phyloP scores from a whole-genome alignment of 176 grass and related monocot genomes.

The Bromus sterilis region DNA sequence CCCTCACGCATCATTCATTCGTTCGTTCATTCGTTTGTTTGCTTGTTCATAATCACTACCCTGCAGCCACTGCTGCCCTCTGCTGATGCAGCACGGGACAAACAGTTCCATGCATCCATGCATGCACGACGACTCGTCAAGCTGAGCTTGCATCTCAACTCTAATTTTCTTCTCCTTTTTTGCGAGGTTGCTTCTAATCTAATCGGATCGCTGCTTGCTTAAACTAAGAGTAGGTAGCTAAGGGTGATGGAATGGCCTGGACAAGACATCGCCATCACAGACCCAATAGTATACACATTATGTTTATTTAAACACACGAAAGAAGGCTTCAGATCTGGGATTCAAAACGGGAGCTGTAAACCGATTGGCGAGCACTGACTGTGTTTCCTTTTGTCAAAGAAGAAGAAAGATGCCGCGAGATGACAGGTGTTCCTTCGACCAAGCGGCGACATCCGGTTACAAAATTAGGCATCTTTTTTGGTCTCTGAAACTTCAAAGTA shows the following conservation, averaged over 20 bases:
- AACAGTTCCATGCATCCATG: not conserved
- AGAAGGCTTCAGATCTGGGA: slow-evolving; percentile 29
- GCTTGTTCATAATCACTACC: not conserved
- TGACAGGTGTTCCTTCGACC: slow-evolving; percentile 39
- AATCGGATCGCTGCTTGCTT: not conserved
- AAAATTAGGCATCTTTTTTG: slow-evolving; percentile 22
- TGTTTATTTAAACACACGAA: not conserved
- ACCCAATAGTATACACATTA: not conserved
- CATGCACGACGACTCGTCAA: not conserved
- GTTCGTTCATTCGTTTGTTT: not conserved
- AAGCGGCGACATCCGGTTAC: slow-evolving; percentile 16
- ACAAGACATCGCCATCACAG: not conserved
- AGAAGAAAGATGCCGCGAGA: slow-evolving; percentile 44
- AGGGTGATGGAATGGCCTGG: not conserved
- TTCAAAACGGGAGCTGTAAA: slow-evolving; percentile 31
- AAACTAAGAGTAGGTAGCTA: not conserved
- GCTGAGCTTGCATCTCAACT: too few species aligned
- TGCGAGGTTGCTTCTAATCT: not conserved
- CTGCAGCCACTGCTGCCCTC: not conserved
- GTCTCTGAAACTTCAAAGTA: not conserved
- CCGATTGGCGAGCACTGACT: slow-evolving; percentile 20
- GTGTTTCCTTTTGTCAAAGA: slow-evolving; percentile 3
- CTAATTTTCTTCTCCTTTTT: too few species aligned
- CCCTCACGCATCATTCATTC: not conserved
- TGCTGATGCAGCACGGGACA: not conserved